Evolutionary conservation across 148 eudicot genomes (phyloP).

Genomic region (Heliosperma pusillum): DNA sequence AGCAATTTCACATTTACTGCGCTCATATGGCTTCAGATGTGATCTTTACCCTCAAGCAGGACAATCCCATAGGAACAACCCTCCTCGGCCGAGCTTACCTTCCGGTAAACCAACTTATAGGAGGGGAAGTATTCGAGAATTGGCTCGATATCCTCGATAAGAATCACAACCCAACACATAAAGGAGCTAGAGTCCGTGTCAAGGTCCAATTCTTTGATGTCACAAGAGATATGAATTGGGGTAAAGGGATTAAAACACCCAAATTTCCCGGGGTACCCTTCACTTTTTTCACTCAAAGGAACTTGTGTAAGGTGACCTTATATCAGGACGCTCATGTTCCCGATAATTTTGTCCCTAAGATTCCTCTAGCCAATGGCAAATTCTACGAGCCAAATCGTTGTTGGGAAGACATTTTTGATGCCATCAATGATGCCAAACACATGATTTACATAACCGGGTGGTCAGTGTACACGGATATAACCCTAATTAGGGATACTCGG

Average conservation of each 20-base stretch:
- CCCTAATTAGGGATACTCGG: conserved; percentile 42
- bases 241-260: conserved; percentile 38
- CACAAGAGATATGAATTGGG: conserved; percentile 38
- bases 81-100: conserved; percentile 47
- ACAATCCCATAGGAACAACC: conserved; percentile 37
- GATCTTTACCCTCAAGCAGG: conserved; percentile 46
- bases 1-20: conserved; percentile 49
- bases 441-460: conserved; percentile 48
- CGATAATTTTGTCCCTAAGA: conserved; percentile 44
- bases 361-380: conserved; percentile 42
- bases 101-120: conserved; percentile 37
- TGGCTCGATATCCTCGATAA: conserved; percentile 43
- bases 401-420: conserved; percentile 57
- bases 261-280: conserved; percentile 50
- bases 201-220: conserved; percentile 42
- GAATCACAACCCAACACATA: conserved; percentile 34
- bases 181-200: conserved; percentile 36
- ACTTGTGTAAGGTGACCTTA: conserved; percentile 41
- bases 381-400: conserved; percentile 50
- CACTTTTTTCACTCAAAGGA: conserved; percentile 45
- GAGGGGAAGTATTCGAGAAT: conserved; percentile 33
- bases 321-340: conserved; percentile 54
- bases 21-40: conserved; percentile 45
- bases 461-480: conserved; percentile 45
- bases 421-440: conserved; percentile 41